A percentile compares a stretch with the other conserved stretches of the same genome.
Conservation (phyloP, 169 alveolate genomes). For the Besnoitia besnoiti region DNA sequence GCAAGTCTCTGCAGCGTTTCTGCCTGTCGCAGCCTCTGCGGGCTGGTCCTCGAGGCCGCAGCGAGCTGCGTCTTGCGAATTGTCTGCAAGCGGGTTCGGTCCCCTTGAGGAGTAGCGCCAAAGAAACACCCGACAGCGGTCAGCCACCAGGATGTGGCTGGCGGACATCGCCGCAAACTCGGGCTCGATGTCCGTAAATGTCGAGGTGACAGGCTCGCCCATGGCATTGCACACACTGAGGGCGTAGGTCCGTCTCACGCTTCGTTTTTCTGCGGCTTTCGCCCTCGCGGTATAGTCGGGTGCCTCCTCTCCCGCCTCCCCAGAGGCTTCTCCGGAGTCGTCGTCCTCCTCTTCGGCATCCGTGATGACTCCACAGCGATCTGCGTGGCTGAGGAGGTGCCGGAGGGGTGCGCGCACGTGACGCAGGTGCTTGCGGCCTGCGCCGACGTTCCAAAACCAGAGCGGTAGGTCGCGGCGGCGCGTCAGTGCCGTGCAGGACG, state of each 20-base stretch:
- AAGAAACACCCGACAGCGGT: background rate
- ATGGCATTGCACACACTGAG: background rate
- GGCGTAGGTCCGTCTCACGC: background rate
- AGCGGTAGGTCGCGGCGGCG: slow-evolving; percentile 86
- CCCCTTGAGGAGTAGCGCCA: background rate
- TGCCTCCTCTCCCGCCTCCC: background rate
- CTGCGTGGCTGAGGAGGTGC: background rate
- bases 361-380: background rate
- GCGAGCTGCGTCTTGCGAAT: too few species aligned
- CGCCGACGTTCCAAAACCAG: slow-evolving; percentile 89
- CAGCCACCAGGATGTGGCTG: background rate
- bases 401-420: background rate
- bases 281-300: background rate
- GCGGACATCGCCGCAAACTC: background rate
- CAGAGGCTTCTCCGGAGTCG: slow-evolving; percentile 77
- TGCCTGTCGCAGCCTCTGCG: background rate
- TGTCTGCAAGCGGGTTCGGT: background rate
- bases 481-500: background rate
- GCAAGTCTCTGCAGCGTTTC: background rate
- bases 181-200: background rate
- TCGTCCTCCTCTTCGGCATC: slow-evolving; percentile 74
- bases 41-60: too few species aligned
- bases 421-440: slow-evolving; percentile 61
- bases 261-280: background rate
- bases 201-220: background rate